phyloP scores from a whole-genome alignment of 2,329 filamentous ascomycete species.

The Thielaviopsis populi region DNA sequence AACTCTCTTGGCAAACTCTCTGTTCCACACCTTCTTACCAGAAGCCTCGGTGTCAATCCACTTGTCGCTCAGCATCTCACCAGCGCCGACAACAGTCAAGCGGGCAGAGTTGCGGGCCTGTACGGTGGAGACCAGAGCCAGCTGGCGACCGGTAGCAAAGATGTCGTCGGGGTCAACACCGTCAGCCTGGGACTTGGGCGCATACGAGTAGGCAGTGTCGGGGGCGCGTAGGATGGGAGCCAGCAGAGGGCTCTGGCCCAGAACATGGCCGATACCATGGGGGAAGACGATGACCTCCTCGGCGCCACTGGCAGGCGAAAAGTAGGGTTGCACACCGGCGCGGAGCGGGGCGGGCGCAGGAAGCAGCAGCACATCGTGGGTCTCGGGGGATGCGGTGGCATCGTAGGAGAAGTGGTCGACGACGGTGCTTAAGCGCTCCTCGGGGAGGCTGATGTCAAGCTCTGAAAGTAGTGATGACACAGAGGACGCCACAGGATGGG shows the following conservation, averaged over 20 bases:
- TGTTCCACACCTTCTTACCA: slow-evolving; percentile 50
- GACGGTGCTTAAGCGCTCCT: slow-evolving; percentile 69
- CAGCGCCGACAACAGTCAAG: slow-evolving; percentile 69
- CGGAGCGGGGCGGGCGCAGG: slow-evolving; percentile 51
- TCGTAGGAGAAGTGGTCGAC: slow-evolving; percentile 97
- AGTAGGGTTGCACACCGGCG: slow-evolving; percentile 60
- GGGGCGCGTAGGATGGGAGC: slow-evolving; percentile 71
- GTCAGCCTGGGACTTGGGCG: slow-evolving; percentile 69
- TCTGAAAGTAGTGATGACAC: slow-evolving; percentile 69
- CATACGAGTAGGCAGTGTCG: slow-evolving; percentile 80
- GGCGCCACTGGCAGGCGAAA: slow-evolving; percentile 41
- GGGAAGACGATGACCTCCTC: slow-evolving; percentile 60
- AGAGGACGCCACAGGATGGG: slow-evolving; percentile 52
- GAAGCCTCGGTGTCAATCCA: slow-evolving; percentile 58
- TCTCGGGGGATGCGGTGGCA: slow-evolving; percentile 54
- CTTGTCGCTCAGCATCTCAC: slow-evolving; percentile 72
- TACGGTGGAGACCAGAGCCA: slow-evolving; percentile 69
- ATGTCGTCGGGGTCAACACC: slow-evolving; percentile 55
- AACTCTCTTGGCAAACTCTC: slow-evolving; percentile 69
- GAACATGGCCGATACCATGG: slow-evolving; percentile 60
- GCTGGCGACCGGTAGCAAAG: slow-evolving; percentile 70
- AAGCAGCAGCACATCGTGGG: slow-evolving; percentile 77
- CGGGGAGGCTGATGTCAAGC: slow-evolving; percentile 75
- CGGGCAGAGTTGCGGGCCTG: slow-evolving; percentile 91
- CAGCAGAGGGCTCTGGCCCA: slow-evolving; percentile 65